Evolutionary conservation across 2,329 filamentous ascomycete genomes (phyloP).

Genomic region (Diaporthe batatas): DNA sequence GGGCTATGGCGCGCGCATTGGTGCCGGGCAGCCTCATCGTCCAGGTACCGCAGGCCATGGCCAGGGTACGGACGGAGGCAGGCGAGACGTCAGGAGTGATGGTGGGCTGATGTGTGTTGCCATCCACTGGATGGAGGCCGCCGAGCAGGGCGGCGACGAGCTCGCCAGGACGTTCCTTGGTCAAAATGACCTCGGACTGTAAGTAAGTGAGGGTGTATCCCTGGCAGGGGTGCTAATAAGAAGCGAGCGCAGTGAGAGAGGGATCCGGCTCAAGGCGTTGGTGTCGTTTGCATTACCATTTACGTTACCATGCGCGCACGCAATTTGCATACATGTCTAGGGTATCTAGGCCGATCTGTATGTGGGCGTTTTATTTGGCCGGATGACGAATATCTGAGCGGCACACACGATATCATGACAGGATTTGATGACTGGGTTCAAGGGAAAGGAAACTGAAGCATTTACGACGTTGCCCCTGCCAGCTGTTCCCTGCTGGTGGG

Average conservation of each 20-base stretch:
- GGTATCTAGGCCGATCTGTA: neutral
- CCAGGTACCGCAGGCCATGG: slow-evolving; percentile 43
- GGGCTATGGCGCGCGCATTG: slow-evolving; percentile 46
- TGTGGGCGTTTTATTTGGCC: neutral
- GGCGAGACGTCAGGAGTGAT: slow-evolving; percentile 74
- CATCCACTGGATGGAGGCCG: slow-evolving; percentile 97
- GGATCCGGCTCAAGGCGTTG: neutral
- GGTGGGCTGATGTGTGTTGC: slow-evolving; percentile 93
- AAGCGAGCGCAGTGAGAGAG: neutral
- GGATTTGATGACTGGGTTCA: slow-evolving; percentile 1
- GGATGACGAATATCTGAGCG: slow-evolving; percentile 2
- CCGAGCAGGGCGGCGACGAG: slow-evolving; percentile 86
- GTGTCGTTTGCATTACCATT: slow-evolving; percentile 5
- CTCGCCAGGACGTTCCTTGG: slow-evolving; percentile 85
- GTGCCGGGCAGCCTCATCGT: slow-evolving; percentile 41
- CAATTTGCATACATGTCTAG: slow-evolving; percentile 10
- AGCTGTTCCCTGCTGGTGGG: neutral
- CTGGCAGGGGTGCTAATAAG: neutral
- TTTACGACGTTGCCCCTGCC: neutral
- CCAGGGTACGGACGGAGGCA: slow-evolving; percentile 47
- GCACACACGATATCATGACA: slow-evolving; percentile 27
- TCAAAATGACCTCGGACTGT: slow-evolving; percentile 58
- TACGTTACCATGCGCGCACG: slow-evolving; percentile 2
- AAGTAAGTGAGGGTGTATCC: neutral
- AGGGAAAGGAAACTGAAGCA: slow-evolving; percentile 15